Base-by-base conservation (phyloP, 345 rosid species). In the Eucalyptus microcorys region DNA sequence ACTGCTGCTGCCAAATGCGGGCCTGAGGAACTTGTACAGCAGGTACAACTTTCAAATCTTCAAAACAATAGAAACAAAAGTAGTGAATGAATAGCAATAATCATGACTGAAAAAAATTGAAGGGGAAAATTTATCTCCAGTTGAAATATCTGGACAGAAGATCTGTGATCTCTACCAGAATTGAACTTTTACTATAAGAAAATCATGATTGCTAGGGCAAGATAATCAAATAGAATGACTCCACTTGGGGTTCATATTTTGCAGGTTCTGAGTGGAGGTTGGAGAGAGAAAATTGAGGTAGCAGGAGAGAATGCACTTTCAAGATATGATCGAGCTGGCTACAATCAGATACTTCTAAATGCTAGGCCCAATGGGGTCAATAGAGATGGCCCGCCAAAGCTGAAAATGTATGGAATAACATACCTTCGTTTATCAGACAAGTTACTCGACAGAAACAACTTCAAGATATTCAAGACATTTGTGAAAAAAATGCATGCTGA, bases 261-360 rank as follows among this genome's bases (percentile, higher is more conserved):
- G 89, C 93, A 97, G 99, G 99, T 95, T 84, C 87, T 97, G 91
- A 96, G 97, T 90, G 93, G 92, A 61, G 92, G 94, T n/a, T 96
- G 98, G 98, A 96, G 91, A 87, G 97, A 95, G 93, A 91, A 93
- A 30, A 88, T 96, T 87, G 94, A 93, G 90, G 98, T 96, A 84
- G 98, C 97, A 7, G 98, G 99, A 64, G 98, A 97, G 93, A 96
- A 97, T 87, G 98, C 96, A 86, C 93, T 97, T 50, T 53, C 96
- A 57, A 96, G 96, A 90, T 96, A 94, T 87, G 99, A 95, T 87
- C 88, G 93, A 53, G 85, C 91, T 40, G 98, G 89, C 87, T 97
- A 96, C 90, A 96, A 96, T 47, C 99, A 96, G 83, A 94, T 97
- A 59, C 93, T 96, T 83, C 90, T 97, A 81, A 97, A 97, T 90